phyloP scores from a whole-genome alignment of 2,329 filamentous ascomycete genomes.

The Colletotrichum plurivorum region DNA sequence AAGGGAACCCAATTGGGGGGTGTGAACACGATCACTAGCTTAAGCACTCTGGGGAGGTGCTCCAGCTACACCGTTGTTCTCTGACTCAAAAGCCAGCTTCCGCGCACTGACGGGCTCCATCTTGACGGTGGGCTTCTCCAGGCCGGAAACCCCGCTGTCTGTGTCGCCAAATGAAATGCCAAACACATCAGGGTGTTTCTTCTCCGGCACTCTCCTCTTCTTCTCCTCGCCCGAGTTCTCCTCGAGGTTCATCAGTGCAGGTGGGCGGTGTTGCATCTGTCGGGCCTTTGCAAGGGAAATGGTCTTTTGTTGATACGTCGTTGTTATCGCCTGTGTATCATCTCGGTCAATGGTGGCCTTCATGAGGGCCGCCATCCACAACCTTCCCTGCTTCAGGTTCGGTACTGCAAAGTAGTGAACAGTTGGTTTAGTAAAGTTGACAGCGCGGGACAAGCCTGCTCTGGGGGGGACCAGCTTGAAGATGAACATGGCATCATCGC shows the following conservation, averaged over 20 bases:
- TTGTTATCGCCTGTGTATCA: conserved; percentile 82
- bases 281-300: conserved; percentile 92
- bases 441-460: conserved; percentile 86
- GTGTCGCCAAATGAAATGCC: conserved; percentile 59
- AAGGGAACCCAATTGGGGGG: conserved; percentile 20
- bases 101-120: conserved; percentile 48
- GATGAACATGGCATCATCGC: conserved; percentile 87
- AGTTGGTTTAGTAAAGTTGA: conserved; percentile 97
- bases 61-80: conserved; percentile 44
- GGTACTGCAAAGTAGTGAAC: conserved; percentile 98
- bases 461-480: conserved; percentile 97
- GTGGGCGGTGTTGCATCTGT: conserved; percentile 89
- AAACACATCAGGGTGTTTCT: conserved; percentile 53
- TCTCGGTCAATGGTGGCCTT: conserved; percentile 99
- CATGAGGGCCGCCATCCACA: conserved; percentile 99
- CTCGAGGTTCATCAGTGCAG: conserved; percentile 84
- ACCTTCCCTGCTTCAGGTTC: conserved; percentile 85
- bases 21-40: conserved; percentile 1
- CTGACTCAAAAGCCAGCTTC: conserved; percentile 46
- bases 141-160: conserved; percentile 59
- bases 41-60: conserved; percentile 50
- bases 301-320: conserved; percentile 96
- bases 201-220: conserved; percentile 45
- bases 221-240: conserved; percentile 51
- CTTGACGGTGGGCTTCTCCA: conserved; percentile 54